Base-by-base conservation (phyloP, 129 eudicot genomes). In the Flaveria brownii region DNA sequence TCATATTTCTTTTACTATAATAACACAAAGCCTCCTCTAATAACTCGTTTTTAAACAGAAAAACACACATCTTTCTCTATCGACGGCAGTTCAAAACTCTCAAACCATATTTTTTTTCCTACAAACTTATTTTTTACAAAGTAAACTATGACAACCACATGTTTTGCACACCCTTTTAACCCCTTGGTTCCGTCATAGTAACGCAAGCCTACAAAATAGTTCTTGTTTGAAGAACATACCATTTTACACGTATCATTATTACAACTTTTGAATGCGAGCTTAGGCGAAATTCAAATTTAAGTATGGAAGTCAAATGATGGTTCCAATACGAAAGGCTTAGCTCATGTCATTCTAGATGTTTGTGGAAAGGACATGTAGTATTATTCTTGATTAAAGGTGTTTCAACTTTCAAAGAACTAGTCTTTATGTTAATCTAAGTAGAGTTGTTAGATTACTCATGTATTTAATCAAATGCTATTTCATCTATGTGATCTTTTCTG, bases 391-490 rank as follows among this genome's bases (percentile, higher is more conserved):
- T 2, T 15, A 15, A 50, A 15, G 23, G 51, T 28, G 20, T 56
- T 54, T 36, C 6, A 4, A 33, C 39, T 4, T 33, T 33, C 39
- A 39, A 39, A 55, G 77, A 56, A 39, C 36, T 5, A 17, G 68
- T 73, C 68, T 73, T 73, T 56, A 20, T 56, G 18, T 39, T 73
- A 36, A 39, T 36, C 39, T 36, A 18, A 23, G 45, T 47, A 26
- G 36, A 18, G 68, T 3, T 73, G 68, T 56, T 57, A 52, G 42
- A 17, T 36, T 20, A 36, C 57, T 71, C 20, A 12, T 50, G 17
- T 15, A 1, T 50, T 26, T 7, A 15, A 16, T 8, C 10, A 6
- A 16, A 54, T 14, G n/a, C 8, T 59, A 23, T 9, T 23, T 2
- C 39, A 23, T 9, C 25, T 59, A 0, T 23, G 4, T 4, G 36